phyloP scores from a whole-genome alignment of 257 asterid species.

The Agastache rugosa region DNA sequence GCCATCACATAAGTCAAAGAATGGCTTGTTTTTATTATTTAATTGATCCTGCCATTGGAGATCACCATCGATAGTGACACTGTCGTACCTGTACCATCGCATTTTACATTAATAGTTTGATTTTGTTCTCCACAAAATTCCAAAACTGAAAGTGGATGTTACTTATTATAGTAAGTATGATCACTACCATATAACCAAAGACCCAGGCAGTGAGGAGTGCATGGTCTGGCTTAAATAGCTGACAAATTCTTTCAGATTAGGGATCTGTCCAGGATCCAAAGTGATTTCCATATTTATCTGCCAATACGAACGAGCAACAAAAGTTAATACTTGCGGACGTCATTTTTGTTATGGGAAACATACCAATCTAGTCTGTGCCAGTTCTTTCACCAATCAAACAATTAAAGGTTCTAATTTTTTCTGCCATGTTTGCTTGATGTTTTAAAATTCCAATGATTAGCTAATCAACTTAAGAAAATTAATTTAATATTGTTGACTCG shows the following conservation, averaged over 20 bases:
- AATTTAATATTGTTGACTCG: neutral
- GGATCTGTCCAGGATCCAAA: constrained; percentile 68
- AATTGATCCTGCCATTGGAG: constrained; percentile 89
- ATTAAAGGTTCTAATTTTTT: neutral
- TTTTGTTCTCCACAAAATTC: constrained; percentile 3
- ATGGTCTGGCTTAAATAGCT: constrained; percentile 75
- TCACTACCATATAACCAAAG: constrained; percentile 83
- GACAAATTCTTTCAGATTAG: constrained; percentile 77
- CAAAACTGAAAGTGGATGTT: constrained; percentile 7
- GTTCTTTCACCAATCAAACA: constrained; percentile 22
- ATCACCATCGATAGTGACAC: constrained; percentile 77
- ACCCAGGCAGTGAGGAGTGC: constrained; percentile 87
- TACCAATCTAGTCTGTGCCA: constrained; percentile 10
- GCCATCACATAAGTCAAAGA: constrained; percentile 92
- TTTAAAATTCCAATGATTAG: neutral
- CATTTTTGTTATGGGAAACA: constrained; percentile 1
- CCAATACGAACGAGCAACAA: constrained; percentile 25
- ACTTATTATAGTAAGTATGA: constrained; percentile 15
- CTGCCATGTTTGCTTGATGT: neutral
- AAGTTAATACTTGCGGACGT: constrained; percentile 7
- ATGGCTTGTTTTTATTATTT: constrained; percentile 82
- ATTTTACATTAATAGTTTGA: constrained; percentile 8
- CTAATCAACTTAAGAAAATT: neutral
- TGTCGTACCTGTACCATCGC: constrained; percentile 80
- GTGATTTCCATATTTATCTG: constrained; percentile 89